Conservation (phyloP, 2,329 filamentous ascomycete species). For the Phialophora verrucosa region DNA sequence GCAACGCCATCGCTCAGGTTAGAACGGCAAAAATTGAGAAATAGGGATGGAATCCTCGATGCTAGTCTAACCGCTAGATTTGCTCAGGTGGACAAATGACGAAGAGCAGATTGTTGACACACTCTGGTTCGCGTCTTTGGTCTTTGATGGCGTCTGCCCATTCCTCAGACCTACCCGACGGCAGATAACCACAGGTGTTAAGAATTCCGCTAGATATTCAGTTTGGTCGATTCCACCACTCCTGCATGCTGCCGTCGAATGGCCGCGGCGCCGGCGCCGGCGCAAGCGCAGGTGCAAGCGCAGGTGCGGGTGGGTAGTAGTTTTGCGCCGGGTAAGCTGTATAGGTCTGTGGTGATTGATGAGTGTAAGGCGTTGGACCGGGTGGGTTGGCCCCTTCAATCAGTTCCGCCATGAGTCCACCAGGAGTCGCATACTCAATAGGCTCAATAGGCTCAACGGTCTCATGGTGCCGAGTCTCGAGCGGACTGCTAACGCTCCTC, state of each 20-base stretch:
- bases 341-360: constrained; percentile 21
- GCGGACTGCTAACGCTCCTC: constrained; percentile 26
- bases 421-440: constrained; percentile 27
- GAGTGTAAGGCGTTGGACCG: constrained; percentile 6
- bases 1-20: background rate
- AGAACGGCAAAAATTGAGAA: background rate
- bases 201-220: background rate
- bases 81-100: background rate
- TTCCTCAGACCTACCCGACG: background rate
- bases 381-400: constrained; percentile 31
- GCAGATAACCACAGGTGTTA: background rate
- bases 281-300: background rate
- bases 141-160: background rate
- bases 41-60: background rate
- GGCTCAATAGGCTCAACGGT: constrained; percentile 22
- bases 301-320: constrained; percentile 11
- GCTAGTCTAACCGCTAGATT: background rate
- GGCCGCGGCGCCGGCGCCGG: constrained; percentile 5
- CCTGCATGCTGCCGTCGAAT: constrained; percentile 24
- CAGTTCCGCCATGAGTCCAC: constrained; percentile 38
- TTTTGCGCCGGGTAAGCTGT: constrained; percentile 17
- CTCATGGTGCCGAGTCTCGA: constrained; percentile 16
- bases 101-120: background rate
- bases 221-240: constrained; percentile 31
- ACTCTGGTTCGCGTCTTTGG: background rate